Evolutionary conservation across 352 stramenopile species (phyloP).

Genomic region (Achlya hypogyna): DNA sequence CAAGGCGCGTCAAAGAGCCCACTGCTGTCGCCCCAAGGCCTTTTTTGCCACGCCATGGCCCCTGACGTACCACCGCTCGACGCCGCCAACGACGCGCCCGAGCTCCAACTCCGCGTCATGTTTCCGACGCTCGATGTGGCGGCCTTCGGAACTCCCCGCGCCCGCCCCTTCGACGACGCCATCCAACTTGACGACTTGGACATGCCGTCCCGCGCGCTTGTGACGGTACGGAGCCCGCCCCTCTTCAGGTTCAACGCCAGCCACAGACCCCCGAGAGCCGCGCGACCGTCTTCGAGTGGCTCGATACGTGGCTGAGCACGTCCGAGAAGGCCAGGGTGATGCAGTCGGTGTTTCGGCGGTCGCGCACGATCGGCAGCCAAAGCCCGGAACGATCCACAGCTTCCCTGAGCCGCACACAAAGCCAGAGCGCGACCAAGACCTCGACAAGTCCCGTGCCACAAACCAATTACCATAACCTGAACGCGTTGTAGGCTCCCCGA

Average conservation of each 20-base stretch:
- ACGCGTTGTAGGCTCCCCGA: too few relatives aligned
- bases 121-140: conserved; percentile 27
- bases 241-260: conserved; percentile 20
- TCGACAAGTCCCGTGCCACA: too few relatives aligned
- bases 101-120: conserved; percentile 17
- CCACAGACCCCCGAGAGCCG: conserved; percentile 1
- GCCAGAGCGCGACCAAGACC: background rate
- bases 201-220: too few relatives aligned
- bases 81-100: background rate
- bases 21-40: background rate
- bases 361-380: conserved; percentile 3
- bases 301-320: conserved; percentile 9
- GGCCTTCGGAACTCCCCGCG: too few relatives aligned
- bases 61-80: background rate
- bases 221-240: too few relatives aligned
- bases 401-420: background rate
- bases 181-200: too few relatives aligned
- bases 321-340: background rate
- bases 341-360: conserved; percentile 2
- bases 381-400: background rate
- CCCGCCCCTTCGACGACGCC: too few relatives aligned
- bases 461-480: too few relatives aligned
- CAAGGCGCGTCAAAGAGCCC: background rate
- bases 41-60: background rate
- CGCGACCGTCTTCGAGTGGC: conserved; percentile 9